Base-by-base conservation (phyloP, 2,329 filamentous ascomycete genomes). In the Monascus ruber region DNA sequence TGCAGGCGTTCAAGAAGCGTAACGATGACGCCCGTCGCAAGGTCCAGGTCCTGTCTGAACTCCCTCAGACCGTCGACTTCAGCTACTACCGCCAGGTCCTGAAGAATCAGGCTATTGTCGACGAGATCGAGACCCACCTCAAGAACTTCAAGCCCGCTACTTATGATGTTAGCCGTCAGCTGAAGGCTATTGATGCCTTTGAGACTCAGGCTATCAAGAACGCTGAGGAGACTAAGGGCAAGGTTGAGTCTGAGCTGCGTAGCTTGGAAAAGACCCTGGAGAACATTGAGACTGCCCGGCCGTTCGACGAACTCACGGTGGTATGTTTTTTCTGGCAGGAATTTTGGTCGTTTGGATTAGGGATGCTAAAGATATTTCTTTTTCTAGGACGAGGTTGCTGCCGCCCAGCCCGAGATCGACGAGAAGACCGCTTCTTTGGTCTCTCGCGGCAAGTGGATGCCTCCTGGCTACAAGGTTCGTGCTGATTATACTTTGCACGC, bases 11-110 rank as follows among this genome's bases (percentile, higher is more conserved):
- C 83, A 98, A 98, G 80, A 91, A 94, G 81, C 88, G 91, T 73
- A 95, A 96, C 76, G 91, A 98, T 65, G 88, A 95, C 66, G 89
- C 86, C 63, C 88, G 89, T 71, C 89, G 91, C 74, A 89, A 89
- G 72, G 76, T 98, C 46, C 79, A 83, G 68, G 58, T 78, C 47
- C 85, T 98, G 43, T 80, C 78, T 48, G 86, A 94, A 70, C 81
- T 83, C 64, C 73, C 89, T 50, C 85, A 86, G 59, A 77, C 78
- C 43, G 79, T 98, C 71, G 87, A 98, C 76, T 96, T 98, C 71
- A 68, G 78, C 53, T 77, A 89, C 69, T 98, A 96, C 84, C 87
- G 88, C 69, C 74, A 74, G 62, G 62, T 84, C 55, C 81, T 98
- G 57, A 96, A 95, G 81, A 98, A 98, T 84, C 80, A 85, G 71